Base-by-base conservation (phyloP, 805 yeast species). In the Metschnikowia lunata region DNA sequence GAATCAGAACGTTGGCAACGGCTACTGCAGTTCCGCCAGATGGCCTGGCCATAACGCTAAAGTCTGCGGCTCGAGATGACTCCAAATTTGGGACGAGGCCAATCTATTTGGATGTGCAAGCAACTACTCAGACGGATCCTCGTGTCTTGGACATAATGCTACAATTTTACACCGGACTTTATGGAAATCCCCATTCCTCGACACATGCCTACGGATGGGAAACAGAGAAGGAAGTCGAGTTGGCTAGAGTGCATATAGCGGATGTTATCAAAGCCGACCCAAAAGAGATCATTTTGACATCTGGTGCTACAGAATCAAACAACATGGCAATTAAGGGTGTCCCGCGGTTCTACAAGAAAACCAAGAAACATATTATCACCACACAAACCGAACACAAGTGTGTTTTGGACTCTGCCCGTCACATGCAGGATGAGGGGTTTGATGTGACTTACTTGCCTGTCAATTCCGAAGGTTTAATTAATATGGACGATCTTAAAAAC, bases 161-260 rank as follows among this genome's bases (percentile, higher is more conserved):
- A 55, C 80, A 78, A 56, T 88, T 83, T 60, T 85, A 79, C 64
- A 91, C 98, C 2, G 98, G 98, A 4, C 74, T 88, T 45, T 93
- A 88, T 62, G 99, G 99, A 50, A 93, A 93, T 64, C 99, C 99
- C 18, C 99, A 93, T 67, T 88, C 97, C 6, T 82, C 93, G 47
- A 93, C 99, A 2, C 99, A 93, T 62, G 79, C 96, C 6, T 93
- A 91, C 63, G 99, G 99, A 30, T 93, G 99, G 99, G 99, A 93
- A 69, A 87, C 99, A 3, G 97, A 91, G 47, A 79, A 78, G 51
- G 96, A 84, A 47, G 93, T 93, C 13, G 99, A 93, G 61, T 69
- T 71, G 40, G 96, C 99, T 6, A 79, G 99, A 58, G 74, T 71
- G 42, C 76, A 91, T 57, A 74, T 93, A 42, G 98, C 99, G 2